Evolutionary conservation across 805 yeast genomes (phyloP), one percentile per base, ranked within the genome.

Genomic region (Candida patagonica): DNA sequence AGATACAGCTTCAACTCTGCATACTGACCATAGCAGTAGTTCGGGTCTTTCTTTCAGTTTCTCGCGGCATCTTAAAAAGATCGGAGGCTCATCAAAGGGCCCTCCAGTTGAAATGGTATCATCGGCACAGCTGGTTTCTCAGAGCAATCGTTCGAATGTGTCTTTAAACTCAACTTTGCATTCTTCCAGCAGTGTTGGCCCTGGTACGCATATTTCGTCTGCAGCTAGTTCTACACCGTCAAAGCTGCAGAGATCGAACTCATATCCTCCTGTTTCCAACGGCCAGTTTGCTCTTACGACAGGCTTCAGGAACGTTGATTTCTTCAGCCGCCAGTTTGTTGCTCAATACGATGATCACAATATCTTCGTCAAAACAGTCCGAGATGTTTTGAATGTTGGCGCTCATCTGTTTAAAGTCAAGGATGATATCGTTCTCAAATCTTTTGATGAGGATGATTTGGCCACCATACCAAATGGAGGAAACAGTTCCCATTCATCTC

Each of bases 301-400:
- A 0, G 79, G 78, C 20, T 53, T 65, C 26, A 56, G 62, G 9
- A 67, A 66, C 19, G 56, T 74, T 23, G 79, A 74, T 50, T 22
- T 49, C n/a, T 58, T 54, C 12, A 55, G 65, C 5, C 49, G 66
- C 19, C 61, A 57, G 40, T 58, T 60, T 34, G 48, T 62, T 12
- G 35, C 53, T 9, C 54, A 51, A 30, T 50, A 53, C 29, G 49
- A 50, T 12, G 50, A 50, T 17, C 52, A 75, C 42, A 77, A 75
- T 47, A 66, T 67, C 3, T 60, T 78, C 35, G 64, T 77, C 52
- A 70, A 70, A 44, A 68, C 68, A 26, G 69, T 80, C 9, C 66
- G 80, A 33, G 88, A 81, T 52, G 66, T 77, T 2, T 72, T 81
- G 52, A 77, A 78, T 45, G 68, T 75, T 38, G 80, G 76, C 22